Conservation (phyloP, 768 basidiomycete genomes). For the Psilocybe sp. region DNA sequence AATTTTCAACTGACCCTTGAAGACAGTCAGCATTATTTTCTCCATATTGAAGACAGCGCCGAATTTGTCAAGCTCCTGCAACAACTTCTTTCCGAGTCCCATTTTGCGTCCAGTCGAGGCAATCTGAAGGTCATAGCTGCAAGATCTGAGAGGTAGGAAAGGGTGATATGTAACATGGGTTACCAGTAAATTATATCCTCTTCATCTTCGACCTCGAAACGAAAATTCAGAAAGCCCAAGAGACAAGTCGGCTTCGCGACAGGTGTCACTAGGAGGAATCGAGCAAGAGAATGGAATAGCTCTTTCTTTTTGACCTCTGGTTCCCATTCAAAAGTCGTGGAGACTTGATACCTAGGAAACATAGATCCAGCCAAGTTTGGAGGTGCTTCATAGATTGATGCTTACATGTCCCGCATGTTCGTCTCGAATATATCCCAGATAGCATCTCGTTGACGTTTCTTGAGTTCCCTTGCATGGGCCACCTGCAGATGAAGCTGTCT, state of each 20-base stretch:
- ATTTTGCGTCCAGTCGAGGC: conserved; percentile 35
- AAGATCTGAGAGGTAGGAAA: background rate
- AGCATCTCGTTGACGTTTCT: conserved; percentile 30
- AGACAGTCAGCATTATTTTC: conserved; percentile 72
- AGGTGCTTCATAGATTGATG: background rate
- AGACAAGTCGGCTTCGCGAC: conserved; percentile 15
- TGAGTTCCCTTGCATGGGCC: conserved; percentile 23
- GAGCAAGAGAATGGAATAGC: conserved; percentile 55
- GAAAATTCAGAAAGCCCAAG: conserved; percentile 55
- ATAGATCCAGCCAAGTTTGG: background rate
- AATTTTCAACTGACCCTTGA: conserved; percentile 51
- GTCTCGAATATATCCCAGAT: conserved; percentile 53
- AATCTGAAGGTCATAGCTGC: conserved; percentile 80
- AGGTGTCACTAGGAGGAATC: conserved; percentile 50
- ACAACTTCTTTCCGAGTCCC: conserved; percentile 59
- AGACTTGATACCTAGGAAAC: conserved; percentile 44
- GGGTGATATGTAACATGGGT: background rate
- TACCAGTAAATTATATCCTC: conserved; percentile 73
- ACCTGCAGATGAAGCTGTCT: conserved; percentile 16
- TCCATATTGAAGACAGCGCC: conserved; percentile 55
- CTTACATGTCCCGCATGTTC: conserved; percentile 57
- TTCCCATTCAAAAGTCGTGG: conserved; percentile 64
- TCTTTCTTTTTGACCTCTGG: conserved; percentile 53
- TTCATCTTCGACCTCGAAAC: conserved; percentile 68
- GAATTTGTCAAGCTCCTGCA: conserved; percentile 47